These are phyloP conservation scores for Malassezia equina DNA, from an alignment of 1,284 basidiomycete species.

Conservation along the genomic window DNA sequence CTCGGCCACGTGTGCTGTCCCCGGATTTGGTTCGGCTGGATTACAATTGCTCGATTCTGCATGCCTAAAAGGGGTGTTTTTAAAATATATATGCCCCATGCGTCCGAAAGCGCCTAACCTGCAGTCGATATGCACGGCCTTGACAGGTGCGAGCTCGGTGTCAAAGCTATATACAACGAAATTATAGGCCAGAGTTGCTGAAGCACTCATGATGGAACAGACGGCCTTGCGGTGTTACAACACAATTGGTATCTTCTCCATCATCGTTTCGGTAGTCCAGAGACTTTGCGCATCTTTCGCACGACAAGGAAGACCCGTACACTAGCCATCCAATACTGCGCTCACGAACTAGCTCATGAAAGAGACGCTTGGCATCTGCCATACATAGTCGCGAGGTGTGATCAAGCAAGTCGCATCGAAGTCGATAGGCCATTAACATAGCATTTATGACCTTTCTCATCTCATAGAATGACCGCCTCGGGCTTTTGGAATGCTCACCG, in stretches of 20 bases:
- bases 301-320: not conserved
- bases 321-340: conserved; percentile 5
- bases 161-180: not conserved
- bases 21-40: not conserved
- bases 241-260: not conserved
- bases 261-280: not conserved
- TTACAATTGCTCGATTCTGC: not conserved
- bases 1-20: not conserved
- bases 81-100: not conserved
- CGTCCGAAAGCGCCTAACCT: not conserved
- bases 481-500: conserved; percentile 46
- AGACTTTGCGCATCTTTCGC: not conserved
- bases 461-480: conserved; percentile 61
- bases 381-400: conserved; percentile 4
- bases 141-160: not conserved
- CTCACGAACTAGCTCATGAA: conserved; percentile 10
- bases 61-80: not conserved
- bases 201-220: not conserved
- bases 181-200: not conserved
- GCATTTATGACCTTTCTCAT: conserved; percentile 79
- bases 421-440: conserved; percentile 86
- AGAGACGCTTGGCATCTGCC: conserved; percentile 9
- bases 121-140: not conserved
- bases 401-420: conserved; percentile 76
- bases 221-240: not conserved